Base-by-base conservation (phyloP, 2,329 filamentous ascomycete species). In the Arthrobotrys iridis region DNA sequence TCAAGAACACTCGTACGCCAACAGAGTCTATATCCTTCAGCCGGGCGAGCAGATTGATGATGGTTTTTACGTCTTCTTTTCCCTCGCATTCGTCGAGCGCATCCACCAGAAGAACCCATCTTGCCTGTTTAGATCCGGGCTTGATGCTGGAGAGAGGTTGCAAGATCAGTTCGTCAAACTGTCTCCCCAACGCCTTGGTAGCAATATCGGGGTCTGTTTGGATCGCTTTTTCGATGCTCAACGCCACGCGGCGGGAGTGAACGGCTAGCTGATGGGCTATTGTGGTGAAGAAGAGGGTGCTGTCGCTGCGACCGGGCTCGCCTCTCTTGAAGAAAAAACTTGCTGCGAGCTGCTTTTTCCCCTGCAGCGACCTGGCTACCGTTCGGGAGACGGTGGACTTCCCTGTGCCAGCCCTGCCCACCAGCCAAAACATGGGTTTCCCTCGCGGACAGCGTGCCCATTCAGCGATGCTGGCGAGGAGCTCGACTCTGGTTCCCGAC, bases 151-250 rank as follows among this genome's bases (percentile, higher is more conserved):
- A 60, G 0, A 85, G 67, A 0, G 83, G 83, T 4, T 82, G 26
- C 0, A 82, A 43, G 43, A 84, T 78, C 0, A 85, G 82, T 59
- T 81, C 81, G 1, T 83, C 79, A 71, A 84, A 85, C 67, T 85
- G 83, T n/a, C 83, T 78, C 22, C 58, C 72, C 1, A 82, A 46
- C n/a, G 74, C n/a, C 37, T 45, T 82, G 81, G 3, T 58, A 4
- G 40, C 8, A 37, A 64, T 64, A 33, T 10, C n/a, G 2, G 59
- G 41, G 13, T 64, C 59, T 20, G 22, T 13, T 26, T 64, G 40
- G 26, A 64, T 64, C 40, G 59, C 59, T 46, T 28, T 26, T 28
- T 40, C 15, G 22, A 64, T 50, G 8, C 26, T 35, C n/a, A 28
- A 20, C 10, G n/a, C 18, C 22, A 50, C n/a, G 13, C 40, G 8